Conservation (phyloP, 2,329 filamentous ascomycete species). For the Hymenotorrendiella dingleyae region DNA sequence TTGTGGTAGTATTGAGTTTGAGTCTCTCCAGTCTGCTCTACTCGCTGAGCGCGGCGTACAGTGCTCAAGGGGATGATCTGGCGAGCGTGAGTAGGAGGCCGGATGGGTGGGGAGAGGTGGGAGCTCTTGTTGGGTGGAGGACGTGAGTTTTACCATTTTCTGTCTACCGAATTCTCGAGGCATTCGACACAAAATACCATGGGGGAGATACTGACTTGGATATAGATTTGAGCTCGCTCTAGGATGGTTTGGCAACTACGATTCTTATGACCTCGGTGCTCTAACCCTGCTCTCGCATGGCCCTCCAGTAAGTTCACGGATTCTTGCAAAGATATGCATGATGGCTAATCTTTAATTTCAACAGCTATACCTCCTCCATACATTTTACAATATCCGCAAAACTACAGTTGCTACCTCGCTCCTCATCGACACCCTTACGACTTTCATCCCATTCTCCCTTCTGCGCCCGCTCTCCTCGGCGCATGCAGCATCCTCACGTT, state of each 20-base stretch:
- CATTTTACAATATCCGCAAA: constrained; percentile 68
- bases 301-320: constrained; percentile 51
- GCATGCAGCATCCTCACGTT: constrained; percentile 48
- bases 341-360: neutral
- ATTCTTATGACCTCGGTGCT: constrained; percentile 63
- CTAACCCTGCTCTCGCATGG: constrained; percentile 66
- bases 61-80: constrained; percentile 49
- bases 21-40: constrained; percentile 59
- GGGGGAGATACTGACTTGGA: constrained; percentile 21
- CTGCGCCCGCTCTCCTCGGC: constrained; percentile 61
- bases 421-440: constrained; percentile 61
- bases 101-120: constrained; percentile 57
- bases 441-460: constrained; percentile 67
- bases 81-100: constrained; percentile 58
- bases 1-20: constrained; percentile 50
- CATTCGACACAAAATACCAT: too few relatives aligned
- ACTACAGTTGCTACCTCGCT: constrained; percentile 56
- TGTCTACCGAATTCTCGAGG: too few relatives aligned
- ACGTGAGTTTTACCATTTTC: constrained; percentile 42
- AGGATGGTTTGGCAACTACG: constrained; percentile 69
- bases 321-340: neutral
- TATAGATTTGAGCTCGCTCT: constrained; percentile 63
- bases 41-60: constrained; percentile 48
- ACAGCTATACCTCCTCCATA: constrained; percentile 66
- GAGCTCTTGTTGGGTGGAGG: constrained; percentile 46